phyloP scores from a whole-genome alignment of 2,329 filamentous ascomycete genomes.

The Ophiostoma sp. region DNA sequence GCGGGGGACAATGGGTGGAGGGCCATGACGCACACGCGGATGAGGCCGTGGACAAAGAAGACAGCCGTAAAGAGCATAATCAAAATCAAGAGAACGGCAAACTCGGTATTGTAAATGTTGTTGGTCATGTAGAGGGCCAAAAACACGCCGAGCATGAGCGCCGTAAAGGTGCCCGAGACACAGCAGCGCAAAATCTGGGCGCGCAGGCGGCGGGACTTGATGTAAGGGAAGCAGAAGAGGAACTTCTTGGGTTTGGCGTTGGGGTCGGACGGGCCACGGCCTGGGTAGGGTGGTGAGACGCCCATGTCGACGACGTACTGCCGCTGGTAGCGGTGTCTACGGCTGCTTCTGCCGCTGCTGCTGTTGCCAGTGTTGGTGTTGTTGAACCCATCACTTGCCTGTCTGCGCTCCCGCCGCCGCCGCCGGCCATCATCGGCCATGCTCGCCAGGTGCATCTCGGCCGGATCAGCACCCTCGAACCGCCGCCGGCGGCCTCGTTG shows the following conservation, averaged over 20 bases:
- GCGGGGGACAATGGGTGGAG: conserved; percentile 46
- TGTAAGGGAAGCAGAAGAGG: conserved; percentile 56
- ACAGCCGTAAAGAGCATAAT: conserved; percentile 72
- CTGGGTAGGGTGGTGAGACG: background rate
- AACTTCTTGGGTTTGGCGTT: conserved; percentile 43
- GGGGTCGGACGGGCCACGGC: background rate
- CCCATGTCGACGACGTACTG: conserved; percentile 20
- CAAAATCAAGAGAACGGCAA: conserved; percentile 78
- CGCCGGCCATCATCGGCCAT: conserved; percentile 45
- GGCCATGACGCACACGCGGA: conserved; percentile 70
- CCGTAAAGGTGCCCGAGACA: conserved; percentile 64
- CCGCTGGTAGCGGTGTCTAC: conserved; percentile 24
- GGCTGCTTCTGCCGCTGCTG: conserved; percentile 7
- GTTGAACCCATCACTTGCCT: background rate
- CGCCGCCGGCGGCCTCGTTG: conserved; percentile 28
- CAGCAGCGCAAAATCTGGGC: conserved; percentile 60
- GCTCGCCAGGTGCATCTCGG: conserved; percentile 49
- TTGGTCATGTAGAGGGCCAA: conserved; percentile 69
- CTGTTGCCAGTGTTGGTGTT: too few species aligned
- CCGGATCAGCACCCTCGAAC: conserved; percentile 49
- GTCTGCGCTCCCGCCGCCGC: conserved; percentile 30
- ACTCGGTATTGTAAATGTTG: conserved; percentile 64
- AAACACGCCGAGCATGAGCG: conserved; percentile 63
- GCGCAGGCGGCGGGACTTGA: conserved; percentile 55
- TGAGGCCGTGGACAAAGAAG: conserved; percentile 77